Base-by-base conservation (phyloP, 441 rosid genomes). In the Eruca vesicaria region DNA sequence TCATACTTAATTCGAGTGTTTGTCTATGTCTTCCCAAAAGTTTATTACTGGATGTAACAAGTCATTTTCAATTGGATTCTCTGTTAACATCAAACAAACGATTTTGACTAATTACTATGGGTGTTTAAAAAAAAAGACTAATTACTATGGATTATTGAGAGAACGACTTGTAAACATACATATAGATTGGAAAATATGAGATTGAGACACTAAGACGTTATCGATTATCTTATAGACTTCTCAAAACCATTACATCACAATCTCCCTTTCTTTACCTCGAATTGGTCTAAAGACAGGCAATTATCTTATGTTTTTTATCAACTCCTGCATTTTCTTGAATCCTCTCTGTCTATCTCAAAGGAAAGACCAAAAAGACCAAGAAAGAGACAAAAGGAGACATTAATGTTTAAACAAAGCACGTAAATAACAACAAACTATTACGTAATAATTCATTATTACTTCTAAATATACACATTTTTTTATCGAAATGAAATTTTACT, bases 21-120 rank as follows among this genome's bases (percentile, higher is more conserved):
- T 41, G 5, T 43, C 36, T 60, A 60, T 61, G 63, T 29, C 16
- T 68, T 69, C 50, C 41, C 15, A 9, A 19, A 48, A 11, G 67
- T 67, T 68, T 18, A 75, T 56, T 33, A 64, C 11, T 57, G 4
- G 36, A 50, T 71, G 50, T 53, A 77, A 62, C 74, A 73, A 67
- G 70, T 78, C 77, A 55, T 68, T 78, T 67, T 78, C 81, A 16
- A 16, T 73, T 68, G 20, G 71, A 68, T 78, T 68, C 67, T 72
- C 29, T 72, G n/a, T 55, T 52, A 38, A 72, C 73, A 61, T 66
- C 16, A 53, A n/a, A 60, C 20, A 66, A n/a, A 72, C 29, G 38
- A 26, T 20, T 78, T 72, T 78, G 70, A 68, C 71, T 67, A 67
- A 67, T 63, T 10, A 29, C 58, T 45, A 33, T 41, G 59, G 75